Evolutionary conservation across 2,329 filamentous ascomycete genomes (phyloP).

Genomic region (Rhexocercosporidium sp.): DNA sequence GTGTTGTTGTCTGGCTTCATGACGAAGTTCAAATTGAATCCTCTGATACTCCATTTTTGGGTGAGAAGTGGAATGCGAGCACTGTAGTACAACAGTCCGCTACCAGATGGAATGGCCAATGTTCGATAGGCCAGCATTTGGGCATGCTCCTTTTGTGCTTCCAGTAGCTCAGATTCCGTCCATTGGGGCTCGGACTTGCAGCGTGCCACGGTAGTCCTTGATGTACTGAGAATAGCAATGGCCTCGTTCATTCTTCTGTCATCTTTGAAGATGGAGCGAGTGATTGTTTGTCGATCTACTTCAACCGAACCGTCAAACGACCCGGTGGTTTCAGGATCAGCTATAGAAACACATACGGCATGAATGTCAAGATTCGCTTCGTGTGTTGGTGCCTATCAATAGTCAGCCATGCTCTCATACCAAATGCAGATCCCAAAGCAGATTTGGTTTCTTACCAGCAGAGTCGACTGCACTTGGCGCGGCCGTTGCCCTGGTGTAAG

Average conservation of each 20-base stretch:
- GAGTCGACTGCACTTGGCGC: constrained; percentile 31
- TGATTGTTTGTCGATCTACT: constrained; percentile 81
- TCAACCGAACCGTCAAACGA: constrained; percentile 81
- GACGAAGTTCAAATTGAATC: constrained; percentile 89
- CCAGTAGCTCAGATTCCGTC: constrained; percentile 85
- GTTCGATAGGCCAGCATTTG: constrained; percentile 86
- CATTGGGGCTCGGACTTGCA: constrained; percentile 76
- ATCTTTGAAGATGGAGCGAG: constrained; percentile 86
- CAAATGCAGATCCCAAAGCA: not conserved
- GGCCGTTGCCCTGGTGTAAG: constrained; percentile 54
- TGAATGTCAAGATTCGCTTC: constrained; percentile 75
- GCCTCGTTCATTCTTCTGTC: constrained; percentile 91
- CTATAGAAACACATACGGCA: constrained; percentile 69
- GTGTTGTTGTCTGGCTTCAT: constrained; percentile 93
- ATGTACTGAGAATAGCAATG: constrained; percentile 81
- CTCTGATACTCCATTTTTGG: constrained; percentile 86
- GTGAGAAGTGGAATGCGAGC: constrained; percentile 87
- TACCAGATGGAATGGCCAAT: constrained; percentile 84
- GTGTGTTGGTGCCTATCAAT: constrained; percentile 61
- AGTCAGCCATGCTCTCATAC: constrained; percentile 22
- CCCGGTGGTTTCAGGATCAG: constrained; percentile 63
- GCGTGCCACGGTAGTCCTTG: constrained; percentile 78
- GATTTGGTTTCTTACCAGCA: constrained; percentile 32
- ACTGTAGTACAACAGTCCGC: constrained; percentile 86
- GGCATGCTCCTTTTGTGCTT: constrained; percentile 90